phyloP scores from a whole-genome alignment of 2,329 filamentous ascomycete genomes.

The Thelonectria blattea region DNA sequence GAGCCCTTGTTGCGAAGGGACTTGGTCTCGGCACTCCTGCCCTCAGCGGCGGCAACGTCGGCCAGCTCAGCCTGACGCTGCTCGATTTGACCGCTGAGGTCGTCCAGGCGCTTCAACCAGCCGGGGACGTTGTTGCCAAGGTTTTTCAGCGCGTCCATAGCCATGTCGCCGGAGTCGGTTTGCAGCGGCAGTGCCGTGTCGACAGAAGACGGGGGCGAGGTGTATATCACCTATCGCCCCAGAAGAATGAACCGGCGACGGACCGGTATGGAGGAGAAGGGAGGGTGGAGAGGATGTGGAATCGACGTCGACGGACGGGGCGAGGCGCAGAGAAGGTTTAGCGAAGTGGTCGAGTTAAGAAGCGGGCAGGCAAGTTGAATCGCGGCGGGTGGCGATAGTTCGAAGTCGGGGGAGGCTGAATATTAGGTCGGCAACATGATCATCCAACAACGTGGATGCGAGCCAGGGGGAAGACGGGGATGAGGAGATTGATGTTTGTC shows the following conservation, averaged over 20 bases:
- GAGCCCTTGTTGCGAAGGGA: conserved; percentile 60
- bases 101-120: conserved; percentile 65
- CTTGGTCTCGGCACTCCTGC: conserved; percentile 41
- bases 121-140: conserved; percentile 63
- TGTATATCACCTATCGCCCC: conserved; percentile 41
- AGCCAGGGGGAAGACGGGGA: neutral
- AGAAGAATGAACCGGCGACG: conserved; percentile 15
- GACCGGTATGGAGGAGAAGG: neutral
- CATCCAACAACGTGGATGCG: conserved; percentile 9
- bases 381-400: neutral
- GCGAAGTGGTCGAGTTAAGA: neutral
- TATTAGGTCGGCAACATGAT: conserved; percentile 15
- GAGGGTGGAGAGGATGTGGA: neutral
- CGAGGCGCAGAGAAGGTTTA: neutral
- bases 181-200: conserved; percentile 40
- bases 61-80: conserved; percentile 67
- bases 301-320: neutral
- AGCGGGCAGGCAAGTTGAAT: neutral
- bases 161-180: conserved; percentile 44
- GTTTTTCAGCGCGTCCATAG: conserved; percentile 63
- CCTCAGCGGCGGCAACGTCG: conserved; percentile 45
- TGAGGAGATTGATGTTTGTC: conserved; percentile 6
- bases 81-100: conserved; percentile 66
- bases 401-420: neutral
- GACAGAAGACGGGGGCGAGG: conserved; percentile 39